Conservation (phyloP, 805 yeast species). For the Suhomyces sp. region DNA sequence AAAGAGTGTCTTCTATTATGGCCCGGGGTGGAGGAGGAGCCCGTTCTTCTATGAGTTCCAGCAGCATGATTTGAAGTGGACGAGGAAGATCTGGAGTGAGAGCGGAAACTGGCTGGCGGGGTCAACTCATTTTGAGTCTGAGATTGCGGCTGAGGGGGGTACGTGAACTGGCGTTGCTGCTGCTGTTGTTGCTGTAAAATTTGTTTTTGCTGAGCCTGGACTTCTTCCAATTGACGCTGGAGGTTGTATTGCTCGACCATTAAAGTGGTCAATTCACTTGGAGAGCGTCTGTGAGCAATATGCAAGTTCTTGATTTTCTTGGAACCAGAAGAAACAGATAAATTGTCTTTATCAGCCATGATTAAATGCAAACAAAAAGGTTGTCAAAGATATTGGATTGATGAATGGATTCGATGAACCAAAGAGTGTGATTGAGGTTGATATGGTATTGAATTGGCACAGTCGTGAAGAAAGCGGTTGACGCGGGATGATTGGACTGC, state of each 20-base stretch:
- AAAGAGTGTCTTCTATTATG: constrained; percentile 90
- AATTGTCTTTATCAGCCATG: constrained; percentile 7
- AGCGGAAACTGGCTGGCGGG: constrained; percentile 20
- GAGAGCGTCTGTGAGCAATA: constrained; percentile 95
- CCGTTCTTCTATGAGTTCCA: constrained; percentile 34
- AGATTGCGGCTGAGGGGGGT: constrained; percentile 20
- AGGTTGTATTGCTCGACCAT: constrained; percentile 88
- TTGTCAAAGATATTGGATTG: neutral
- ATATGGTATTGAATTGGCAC: neutral
- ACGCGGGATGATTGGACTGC: neutral
- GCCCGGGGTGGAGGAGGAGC: constrained; percentile 44
- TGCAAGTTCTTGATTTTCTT: constrained; percentile 49
- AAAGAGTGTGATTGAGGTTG: neutral
- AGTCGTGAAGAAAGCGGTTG: neutral
- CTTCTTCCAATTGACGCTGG: constrained; percentile 88
- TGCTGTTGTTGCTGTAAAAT: constrained; percentile 60
- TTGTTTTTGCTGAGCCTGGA: constrained; percentile 90
- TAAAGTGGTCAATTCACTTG: constrained; percentile 88
- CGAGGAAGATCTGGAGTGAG: constrained; percentile 37
- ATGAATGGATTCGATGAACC: neutral
- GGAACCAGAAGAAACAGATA: constrained; percentile 8
- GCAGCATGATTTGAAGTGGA: constrained; percentile 11
- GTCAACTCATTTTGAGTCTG: constrained; percentile 12
- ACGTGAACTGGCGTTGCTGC: constrained; percentile 22
- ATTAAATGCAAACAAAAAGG: neutral